These are phyloP conservation scores for Pseudoscleropodium purum DNA, from an alignment of 225 moss, liverwort and hornwort genomes.

Conservation along the genomic window DNA sequence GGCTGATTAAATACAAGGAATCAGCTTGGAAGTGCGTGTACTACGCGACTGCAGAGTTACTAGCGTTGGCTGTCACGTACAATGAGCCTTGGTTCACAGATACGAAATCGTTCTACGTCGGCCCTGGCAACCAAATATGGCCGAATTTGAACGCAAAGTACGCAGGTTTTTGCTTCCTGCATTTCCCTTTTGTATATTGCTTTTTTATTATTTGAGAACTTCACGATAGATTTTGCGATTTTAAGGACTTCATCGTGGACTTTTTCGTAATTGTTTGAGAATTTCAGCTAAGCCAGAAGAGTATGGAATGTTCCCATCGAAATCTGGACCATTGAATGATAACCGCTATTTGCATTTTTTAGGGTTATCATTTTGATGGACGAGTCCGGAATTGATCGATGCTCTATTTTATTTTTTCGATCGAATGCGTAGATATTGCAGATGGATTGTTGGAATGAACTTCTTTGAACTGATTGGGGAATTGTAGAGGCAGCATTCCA, in stretches of 20 bases:
- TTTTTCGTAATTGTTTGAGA: background rate
- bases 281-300: background rate
- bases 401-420: background rate
- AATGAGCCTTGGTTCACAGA: conserved; percentile 52
- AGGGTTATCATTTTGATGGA: background rate
- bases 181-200: background rate
- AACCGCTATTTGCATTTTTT: background rate
- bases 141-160: conserved; percentile 45
- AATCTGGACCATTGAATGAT: background rate
- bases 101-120: conserved; percentile 41
- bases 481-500: background rate
- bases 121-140: conserved; percentile 52
- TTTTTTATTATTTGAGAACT: background rate
- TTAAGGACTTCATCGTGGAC: background rate
- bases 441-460: background rate
- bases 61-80: conserved; percentile 45
- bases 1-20: conserved; percentile 54
- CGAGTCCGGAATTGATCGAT: background rate
- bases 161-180: background rate
- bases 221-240: background rate
- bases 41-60: conserved; percentile 34
- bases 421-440: background rate
- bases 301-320: background rate
- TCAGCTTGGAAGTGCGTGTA: conserved; percentile 67
- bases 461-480: background rate